These are phyloP conservation scores for Bolboschoenoplectus hybrid DNA, from an alignment of 202 grass and related monocot genomes.

Conservation along the genomic window DNA sequence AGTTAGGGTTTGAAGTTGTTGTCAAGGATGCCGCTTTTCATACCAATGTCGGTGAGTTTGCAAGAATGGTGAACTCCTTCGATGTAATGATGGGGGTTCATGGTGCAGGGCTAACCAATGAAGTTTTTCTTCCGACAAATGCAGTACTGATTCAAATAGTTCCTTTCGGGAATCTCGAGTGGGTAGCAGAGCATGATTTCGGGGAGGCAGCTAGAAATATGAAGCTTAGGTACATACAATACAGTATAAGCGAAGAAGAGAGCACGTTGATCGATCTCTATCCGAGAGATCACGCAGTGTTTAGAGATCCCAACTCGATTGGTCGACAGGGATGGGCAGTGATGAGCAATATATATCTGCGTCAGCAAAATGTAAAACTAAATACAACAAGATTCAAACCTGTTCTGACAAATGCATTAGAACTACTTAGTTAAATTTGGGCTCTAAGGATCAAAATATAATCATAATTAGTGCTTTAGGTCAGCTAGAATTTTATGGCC, in stretches of 20 bases:
- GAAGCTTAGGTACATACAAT: constrained; percentile 76
- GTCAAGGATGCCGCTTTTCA: neutral
- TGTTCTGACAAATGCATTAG: constrained; percentile 50
- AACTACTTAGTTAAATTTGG: constrained; percentile 50
- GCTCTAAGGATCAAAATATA: neutral
- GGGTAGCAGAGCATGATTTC: constrained; percentile 60
- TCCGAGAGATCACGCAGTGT: constrained; percentile 53
- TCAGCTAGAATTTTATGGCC: constrained; percentile 18
- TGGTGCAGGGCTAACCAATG: constrained; percentile 75
- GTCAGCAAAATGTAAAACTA: constrained; percentile 60
- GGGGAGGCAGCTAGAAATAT: constrained; percentile 59
- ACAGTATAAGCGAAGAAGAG: constrained; percentile 66
- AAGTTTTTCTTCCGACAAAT: constrained; percentile 72
- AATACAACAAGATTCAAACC: constrained; percentile 50
- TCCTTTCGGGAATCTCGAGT: constrained; percentile 66
- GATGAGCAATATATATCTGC: constrained; percentile 63
- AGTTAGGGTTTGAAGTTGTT: constrained; percentile 63
- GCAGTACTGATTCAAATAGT: constrained; percentile 78
- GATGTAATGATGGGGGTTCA: constrained; percentile 81
- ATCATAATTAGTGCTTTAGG: constrained; percentile 27
- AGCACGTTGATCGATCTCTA: constrained; percentile 70
- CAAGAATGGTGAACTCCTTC: constrained; percentile 64
- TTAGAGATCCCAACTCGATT: constrained; percentile 54
- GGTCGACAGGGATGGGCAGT: constrained; percentile 53
- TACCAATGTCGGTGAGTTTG: constrained; percentile 28